phyloP scores from a whole-genome alignment of 495 filamentous ascomycete species.

The Xylaria curta region DNA sequence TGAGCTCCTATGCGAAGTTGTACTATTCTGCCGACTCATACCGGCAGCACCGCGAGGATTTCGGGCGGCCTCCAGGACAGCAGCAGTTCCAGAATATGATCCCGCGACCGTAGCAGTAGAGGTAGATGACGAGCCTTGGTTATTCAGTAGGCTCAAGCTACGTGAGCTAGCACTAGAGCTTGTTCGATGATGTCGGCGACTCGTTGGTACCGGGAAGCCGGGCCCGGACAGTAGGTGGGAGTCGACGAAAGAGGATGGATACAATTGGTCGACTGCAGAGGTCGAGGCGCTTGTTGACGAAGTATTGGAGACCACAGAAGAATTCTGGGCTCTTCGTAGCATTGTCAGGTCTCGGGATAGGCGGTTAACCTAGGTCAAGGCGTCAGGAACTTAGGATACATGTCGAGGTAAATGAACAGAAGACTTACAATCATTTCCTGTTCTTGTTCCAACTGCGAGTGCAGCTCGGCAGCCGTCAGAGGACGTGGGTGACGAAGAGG shows the following conservation, averaged over 20 bases:
- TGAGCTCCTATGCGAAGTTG: conserved; percentile 47
- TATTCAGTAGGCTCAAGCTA: conserved; percentile 55
- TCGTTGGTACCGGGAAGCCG: conserved; percentile 48
- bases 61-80: conserved; percentile 41
- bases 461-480: conserved; percentile 83
- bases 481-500: conserved; percentile 83
- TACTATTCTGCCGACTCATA: conserved; percentile 54
- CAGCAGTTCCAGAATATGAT: conserved; percentile 36
- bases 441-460: conserved; percentile 87
- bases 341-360: conserved; percentile 83
- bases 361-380: conserved; percentile 74
- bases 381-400: conserved; percentile 21
- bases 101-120: conserved; percentile 34
- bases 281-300: conserved; percentile 68
- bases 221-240: conserved; percentile 42
- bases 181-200: conserved; percentile 52
- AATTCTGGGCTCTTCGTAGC: conserved; percentile 79
- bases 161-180: conserved; percentile 60
- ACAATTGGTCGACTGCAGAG: conserved; percentile 43
- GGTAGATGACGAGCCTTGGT: conserved; percentile 32
- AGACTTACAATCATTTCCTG: conserved; percentile 88
- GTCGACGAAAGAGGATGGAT: conserved; percentile 43
- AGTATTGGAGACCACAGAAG: conserved; percentile 79
- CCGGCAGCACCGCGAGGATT: conserved; percentile 40
- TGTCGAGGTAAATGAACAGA: neutral